Evolutionary conservation across 768 basidiomycete species (phyloP).

Genomic region (Ramaria sp.): DNA sequence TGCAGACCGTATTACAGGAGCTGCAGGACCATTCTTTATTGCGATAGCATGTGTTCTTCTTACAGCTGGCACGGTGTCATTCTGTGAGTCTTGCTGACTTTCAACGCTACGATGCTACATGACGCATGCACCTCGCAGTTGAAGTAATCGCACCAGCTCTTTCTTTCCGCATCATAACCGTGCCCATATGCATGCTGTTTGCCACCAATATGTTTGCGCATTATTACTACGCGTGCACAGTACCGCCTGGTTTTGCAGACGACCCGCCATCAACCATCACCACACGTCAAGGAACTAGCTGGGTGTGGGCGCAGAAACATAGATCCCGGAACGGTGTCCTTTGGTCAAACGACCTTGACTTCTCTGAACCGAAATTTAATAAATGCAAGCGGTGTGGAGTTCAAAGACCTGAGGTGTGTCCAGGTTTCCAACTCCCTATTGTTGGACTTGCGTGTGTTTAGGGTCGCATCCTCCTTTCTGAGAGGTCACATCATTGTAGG

Average conservation of each 20-base stretch:
- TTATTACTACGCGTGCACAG: constrained; percentile 78
- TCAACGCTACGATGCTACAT: neutral
- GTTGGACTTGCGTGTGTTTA: neutral
- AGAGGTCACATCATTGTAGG: constrained; percentile 90
- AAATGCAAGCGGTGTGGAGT: constrained; percentile 61
- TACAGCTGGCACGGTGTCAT: constrained; percentile 54
- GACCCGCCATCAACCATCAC: constrained; percentile 33
- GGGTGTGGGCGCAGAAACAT: constrained; percentile 48
- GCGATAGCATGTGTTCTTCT: constrained; percentile 69
- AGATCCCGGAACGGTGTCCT: constrained; percentile 30
- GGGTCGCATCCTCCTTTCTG: constrained; percentile 11
- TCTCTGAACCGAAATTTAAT: constrained; percentile 45
- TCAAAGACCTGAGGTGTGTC: constrained; percentile 66
- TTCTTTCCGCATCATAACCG: constrained; percentile 42
- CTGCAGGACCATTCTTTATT: constrained; percentile 87
- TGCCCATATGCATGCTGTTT: constrained; percentile 65
- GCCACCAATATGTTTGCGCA: constrained; percentile 67
- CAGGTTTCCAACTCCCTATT: neutral
- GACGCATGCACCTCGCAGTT: constrained; percentile 36
- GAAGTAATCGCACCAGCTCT: constrained; percentile 65
- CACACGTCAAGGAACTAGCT: constrained; percentile 19
- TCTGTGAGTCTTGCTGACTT: constrained; percentile 49
- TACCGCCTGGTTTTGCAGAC: constrained; percentile 70
- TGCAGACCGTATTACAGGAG: constrained; percentile 76
- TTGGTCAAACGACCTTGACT: constrained; percentile 36